Base-by-base conservation (phyloP, 441 rosid species). In the Adansonia gregorii region DNA sequence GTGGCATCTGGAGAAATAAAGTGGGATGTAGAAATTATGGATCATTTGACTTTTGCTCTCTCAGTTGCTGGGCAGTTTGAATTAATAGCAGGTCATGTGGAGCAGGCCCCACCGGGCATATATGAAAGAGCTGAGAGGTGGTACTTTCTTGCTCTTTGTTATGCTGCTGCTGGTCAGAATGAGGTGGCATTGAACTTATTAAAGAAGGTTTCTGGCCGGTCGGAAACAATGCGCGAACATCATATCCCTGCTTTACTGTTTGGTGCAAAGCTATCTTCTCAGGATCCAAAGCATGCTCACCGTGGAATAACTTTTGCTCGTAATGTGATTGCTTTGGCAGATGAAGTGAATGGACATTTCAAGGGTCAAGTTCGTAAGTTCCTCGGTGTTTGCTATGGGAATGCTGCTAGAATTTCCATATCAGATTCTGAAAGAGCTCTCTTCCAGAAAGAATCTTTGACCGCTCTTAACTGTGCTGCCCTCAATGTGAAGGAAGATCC, bases 81-180 rank as follows among this genome's bases (percentile, higher is more conserved):
- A 72, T 80, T 90, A 76, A 79, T 94, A 74, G 98, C 97, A 6
- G 83, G 80, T 76, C 89, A 93, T 82, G 85, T 89, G 64, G 98
- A 94, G 87, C 91, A 87, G 86, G 86, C 78, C 75, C 87, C 87
- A 81, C 99, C 98, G 0, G 94, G 97, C 56, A 82, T 83, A 76
- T 94, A 89, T 66, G 76, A 78, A 52, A 87, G 97, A 77, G 88
- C 88, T 58, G 97, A 92, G 71, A 90, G 98, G 80, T 96, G 98
- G 97, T 89, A 91, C 83, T 76, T 89, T 81, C 96, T 94, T 65
- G 94, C 98, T 51, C 94, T 94, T 67, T 94, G 97, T 83, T 93
- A 93, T 81, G 81, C 84, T 79, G 97, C 96, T 78, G 92, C 91
- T 4, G 93, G 91, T 71, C 88, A 92, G 78, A 84, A 86, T 79